Evolutionary conservation across 202 grass and related monocot genomes (phyloP), one percentile per base, ranked within the genome.

Genomic region (Zoysia matrella): DNA sequence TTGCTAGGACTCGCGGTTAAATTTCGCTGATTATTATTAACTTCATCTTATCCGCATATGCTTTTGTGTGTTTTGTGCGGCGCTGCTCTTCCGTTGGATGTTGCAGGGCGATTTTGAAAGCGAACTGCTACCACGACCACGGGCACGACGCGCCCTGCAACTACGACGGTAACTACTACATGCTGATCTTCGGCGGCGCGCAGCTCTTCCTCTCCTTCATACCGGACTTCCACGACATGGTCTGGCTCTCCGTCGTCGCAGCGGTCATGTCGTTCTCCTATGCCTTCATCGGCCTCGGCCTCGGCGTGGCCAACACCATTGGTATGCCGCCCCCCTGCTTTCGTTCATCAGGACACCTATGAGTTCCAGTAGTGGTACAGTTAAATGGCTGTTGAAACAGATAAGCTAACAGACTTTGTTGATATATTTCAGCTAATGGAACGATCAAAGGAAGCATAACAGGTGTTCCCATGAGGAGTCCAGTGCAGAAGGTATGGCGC

Each of bases 231-330:
- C 85, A 93, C 47, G 79, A 96, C 67, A 96, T 93, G 90, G 93
- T 1, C 30, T 36, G 30, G 30, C 30, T 36, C 30, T 36, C 30
- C 30, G 30, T 36, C 30, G 30, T 36, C 88, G 1, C 93, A 90
- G 88, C 93, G 0, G 60, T 82, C 73, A 96, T 96, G 93, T 96
- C 93, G 1, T 96, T 96, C 83, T 90, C 88, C 36, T 96, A 96
- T 66, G 76, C 93, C 6, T 87, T 86, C 85, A 90, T 93, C 22
- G 93, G 93, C 5, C 67, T 96, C 12, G 88, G 57, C 1, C 90
- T 96, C 2, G 93, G 93, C 71, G 3, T 96, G 1, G 47, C 90
- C 73, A 90, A 44, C 71, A 87, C 91, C 30, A 91, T 96, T 11
- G 81, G 93, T 96, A 89, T 2, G 68, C 41, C 9, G 4, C 53